These are phyloP conservation scores for Auriscalpium orientale DNA, from an alignment of 768 basidiomycete genomes.

Conservation along the genomic window DNA sequence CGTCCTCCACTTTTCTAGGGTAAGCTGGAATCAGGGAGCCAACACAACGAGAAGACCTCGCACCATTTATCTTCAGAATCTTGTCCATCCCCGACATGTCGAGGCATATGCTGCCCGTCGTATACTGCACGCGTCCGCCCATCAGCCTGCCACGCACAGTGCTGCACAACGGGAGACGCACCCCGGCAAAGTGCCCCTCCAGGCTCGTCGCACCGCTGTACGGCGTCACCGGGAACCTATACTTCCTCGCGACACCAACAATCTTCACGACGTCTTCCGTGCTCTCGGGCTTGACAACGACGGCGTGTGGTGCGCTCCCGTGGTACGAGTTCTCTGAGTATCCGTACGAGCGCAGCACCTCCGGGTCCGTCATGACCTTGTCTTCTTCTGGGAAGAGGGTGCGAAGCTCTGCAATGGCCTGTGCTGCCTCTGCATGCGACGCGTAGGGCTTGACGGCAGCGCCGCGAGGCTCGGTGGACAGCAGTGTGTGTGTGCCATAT, in stretches of 20 bases:
- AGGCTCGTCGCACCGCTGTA: slow-evolving; percentile 83
- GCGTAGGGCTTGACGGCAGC: slow-evolving; percentile 29
- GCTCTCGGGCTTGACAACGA: slow-evolving; percentile 49
- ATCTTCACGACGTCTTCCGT: slow-evolving; percentile 81
- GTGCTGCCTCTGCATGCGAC: slow-evolving; percentile 35
- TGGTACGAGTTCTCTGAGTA: slow-evolving; percentile 67
- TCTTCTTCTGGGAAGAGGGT: slow-evolving; percentile 37
- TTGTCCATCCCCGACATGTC: slow-evolving; percentile 62
- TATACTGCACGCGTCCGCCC: no score
- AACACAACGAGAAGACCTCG: not conserved
- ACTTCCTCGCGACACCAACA: slow-evolving; percentile 69
- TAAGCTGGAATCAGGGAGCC: not conserved
- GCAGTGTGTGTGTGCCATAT: no score
- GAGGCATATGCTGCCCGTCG: slow-evolving; percentile 55
- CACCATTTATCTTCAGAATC: slow-evolving; percentile 50
- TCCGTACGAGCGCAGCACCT: slow-evolving; percentile 47
- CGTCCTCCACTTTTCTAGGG: slow-evolving; percentile 50
- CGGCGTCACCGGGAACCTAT: slow-evolving; percentile 68
- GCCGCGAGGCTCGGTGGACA: no score
- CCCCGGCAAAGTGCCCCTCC: slow-evolving; percentile 81
- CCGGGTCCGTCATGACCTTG: slow-evolving; percentile 43
- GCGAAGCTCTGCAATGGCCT: slow-evolving; percentile 48
- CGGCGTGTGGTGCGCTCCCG: slow-evolving; percentile 35
- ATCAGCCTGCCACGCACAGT: no score
- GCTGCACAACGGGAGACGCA: slow-evolving; percentile 27